Evolutionary conservation across 1,139 yeast genomes (phyloP).

Genomic region (Candida sanyaensis): DNA sequence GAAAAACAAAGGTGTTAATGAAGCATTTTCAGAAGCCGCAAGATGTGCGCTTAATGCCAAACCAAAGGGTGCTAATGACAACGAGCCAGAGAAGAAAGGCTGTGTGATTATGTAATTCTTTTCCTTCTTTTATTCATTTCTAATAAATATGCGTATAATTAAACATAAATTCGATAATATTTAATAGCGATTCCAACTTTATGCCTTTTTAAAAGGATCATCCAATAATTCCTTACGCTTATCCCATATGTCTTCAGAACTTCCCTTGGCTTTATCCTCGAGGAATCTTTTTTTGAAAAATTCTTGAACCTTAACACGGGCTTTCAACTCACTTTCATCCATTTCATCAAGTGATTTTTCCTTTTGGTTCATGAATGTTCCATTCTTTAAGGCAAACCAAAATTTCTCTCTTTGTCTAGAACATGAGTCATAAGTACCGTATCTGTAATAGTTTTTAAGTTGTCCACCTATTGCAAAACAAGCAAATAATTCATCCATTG

Average conservation of each 20-base stretch:
- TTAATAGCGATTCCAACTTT: background rate
- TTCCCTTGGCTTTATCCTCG: slow-evolving; percentile 63
- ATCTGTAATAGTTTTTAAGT: slow-evolving; percentile 75
- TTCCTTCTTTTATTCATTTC: background rate
- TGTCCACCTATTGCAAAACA: slow-evolving; percentile 94
- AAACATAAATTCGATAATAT: background rate
- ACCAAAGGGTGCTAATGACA: slow-evolving; percentile 71
- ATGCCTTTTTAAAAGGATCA: slow-evolving; percentile 24
- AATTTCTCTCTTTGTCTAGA: slow-evolving; percentile 69
- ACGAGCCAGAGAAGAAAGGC: slow-evolving; percentile 44
- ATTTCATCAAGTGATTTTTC: slow-evolving; percentile 35
- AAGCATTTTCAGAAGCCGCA: slow-evolving; percentile 95
- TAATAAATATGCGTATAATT: slow-evolving; percentile 4
- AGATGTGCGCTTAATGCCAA: slow-evolving; percentile 91
- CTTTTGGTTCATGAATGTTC: slow-evolving; percentile 27
- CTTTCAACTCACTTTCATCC: slow-evolving; percentile 48
- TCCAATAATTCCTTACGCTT: slow-evolving; percentile 38
- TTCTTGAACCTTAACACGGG: slow-evolving; percentile 59
- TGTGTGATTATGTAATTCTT: slow-evolving; percentile 39
- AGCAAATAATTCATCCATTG: slow-evolving; percentile 80
- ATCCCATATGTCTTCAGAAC: slow-evolving; percentile 85
- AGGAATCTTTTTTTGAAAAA: slow-evolving; percentile 68
- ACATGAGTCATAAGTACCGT: slow-evolving; percentile 76
- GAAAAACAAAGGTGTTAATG: slow-evolving; percentile 91
- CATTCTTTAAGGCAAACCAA: slow-evolving; percentile 75